phyloP scores from a whole-genome alignment of 257 asterid species.

The Henckelia pumila region DNA sequence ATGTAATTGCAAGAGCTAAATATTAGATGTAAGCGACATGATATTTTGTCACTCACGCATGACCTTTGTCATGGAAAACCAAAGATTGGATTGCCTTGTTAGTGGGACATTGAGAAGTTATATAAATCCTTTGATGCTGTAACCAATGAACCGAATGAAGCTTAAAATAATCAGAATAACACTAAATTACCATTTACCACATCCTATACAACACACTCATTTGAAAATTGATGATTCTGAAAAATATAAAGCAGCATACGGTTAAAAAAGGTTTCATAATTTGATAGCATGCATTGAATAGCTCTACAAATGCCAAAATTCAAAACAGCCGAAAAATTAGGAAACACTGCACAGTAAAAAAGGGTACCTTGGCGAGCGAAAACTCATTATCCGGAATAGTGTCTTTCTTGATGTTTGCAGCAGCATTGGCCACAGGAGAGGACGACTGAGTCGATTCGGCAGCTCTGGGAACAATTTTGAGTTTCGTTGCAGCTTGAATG shows the following conservation, averaged over 20 bases:
- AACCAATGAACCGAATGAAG: neutral
- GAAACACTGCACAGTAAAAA: neutral
- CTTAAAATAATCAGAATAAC: neutral
- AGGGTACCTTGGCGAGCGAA: conserved; percentile 70
- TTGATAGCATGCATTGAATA: neutral
- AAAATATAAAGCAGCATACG: neutral
- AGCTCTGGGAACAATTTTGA: conserved; percentile 44
- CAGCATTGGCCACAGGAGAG: conserved; percentile 28
- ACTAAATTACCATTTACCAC: neutral
- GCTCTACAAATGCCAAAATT: neutral
- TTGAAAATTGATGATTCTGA: too few species aligned
- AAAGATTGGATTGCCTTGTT: neutral
- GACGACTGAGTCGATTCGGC: conserved; percentile 81
- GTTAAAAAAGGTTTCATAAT: neutral
- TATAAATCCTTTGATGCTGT: neutral
- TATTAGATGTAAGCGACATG: neutral
- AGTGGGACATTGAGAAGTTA: neutral
- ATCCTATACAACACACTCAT: too few species aligned
- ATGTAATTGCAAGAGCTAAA: neutral
- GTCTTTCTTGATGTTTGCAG: conserved; percentile 38
- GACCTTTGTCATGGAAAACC: too few species aligned
- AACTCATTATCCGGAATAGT: conserved; percentile 67
- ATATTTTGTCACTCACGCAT: too few species aligned
- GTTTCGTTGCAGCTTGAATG: conserved; percentile 23
- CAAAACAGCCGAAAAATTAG: neutral